Conservation (phyloP, 495 filamentous ascomycete genomes). For the Podospora pseudopauciseta region DNA sequence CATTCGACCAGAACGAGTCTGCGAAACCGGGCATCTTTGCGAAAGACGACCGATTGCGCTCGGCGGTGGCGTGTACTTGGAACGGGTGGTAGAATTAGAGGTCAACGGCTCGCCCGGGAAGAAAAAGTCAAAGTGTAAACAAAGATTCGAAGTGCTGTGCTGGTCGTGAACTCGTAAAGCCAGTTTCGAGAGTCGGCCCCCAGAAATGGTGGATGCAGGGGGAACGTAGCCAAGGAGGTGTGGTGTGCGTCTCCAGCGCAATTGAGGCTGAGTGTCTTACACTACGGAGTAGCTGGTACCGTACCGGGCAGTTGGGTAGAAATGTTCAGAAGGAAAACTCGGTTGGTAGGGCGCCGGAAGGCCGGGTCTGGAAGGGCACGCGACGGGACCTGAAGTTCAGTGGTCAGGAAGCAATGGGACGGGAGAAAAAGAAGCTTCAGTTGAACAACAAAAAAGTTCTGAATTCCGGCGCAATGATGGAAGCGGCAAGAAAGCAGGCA, state of each 20-base stretch:
- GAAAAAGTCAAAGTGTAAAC: not conserved
- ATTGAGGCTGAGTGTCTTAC: conserved; percentile 1
- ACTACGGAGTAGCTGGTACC: too few species aligned
- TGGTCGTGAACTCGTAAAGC: conserved; percentile 1
- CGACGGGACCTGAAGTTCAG: not conserved
- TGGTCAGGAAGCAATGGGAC: not conserved
- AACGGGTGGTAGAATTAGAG: not conserved
- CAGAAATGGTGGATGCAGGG: conserved; percentile 3
- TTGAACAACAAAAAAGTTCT: not conserved
- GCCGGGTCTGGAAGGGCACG: not conserved
- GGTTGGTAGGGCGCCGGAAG: not conserved
- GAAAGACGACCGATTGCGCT: conserved; percentile 15
- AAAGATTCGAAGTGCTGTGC: not conserved
- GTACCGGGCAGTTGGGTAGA: not conserved
- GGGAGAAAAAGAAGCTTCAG: not conserved
- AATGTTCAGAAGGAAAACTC: not conserved
- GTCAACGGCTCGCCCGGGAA: not conserved
- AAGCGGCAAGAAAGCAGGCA: conserved; percentile 3
- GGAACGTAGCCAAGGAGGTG: conserved; percentile 18
- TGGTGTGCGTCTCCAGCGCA: conserved; percentile 15
- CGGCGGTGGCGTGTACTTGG: conserved; percentile 5
- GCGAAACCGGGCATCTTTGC: conserved; percentile 75
- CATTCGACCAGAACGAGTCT: conserved; percentile 92
- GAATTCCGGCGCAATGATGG: not conserved
- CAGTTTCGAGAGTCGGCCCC: not conserved